phyloP scores from a whole-genome alignment of 768 basidiomycete species.

The Kockovaella imperatae region DNA sequence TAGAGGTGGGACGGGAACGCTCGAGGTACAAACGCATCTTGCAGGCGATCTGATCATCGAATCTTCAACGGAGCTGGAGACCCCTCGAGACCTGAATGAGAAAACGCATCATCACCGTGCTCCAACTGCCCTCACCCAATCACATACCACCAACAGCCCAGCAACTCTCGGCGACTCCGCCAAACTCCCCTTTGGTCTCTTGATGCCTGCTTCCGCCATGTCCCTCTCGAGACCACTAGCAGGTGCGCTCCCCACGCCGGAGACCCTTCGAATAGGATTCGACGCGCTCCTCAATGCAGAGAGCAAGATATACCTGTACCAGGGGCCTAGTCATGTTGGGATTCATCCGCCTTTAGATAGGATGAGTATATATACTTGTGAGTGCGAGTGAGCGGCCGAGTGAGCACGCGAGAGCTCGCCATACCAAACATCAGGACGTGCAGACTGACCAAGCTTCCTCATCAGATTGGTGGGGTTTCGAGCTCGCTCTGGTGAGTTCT shows the following conservation, averaged over 20 bases:
- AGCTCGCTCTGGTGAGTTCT: slow-evolving; percentile 16
- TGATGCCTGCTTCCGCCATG: slow-evolving; percentile 16
- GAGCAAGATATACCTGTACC: slow-evolving; percentile 20
- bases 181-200: slow-evolving; percentile 14
- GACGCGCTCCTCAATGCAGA: slow-evolving; percentile 22
- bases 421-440: too few species aligned
- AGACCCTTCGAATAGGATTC: slow-evolving; percentile 19
- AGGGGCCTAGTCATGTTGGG: slow-evolving; percentile 14
- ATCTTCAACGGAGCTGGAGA: too few species aligned
- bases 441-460: neutral
- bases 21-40: too few species aligned
- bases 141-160: too few species aligned
- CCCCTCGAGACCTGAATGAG: too few species aligned
- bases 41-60: too few species aligned
- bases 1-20: too few species aligned
- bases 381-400: slow-evolving; percentile 1
- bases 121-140: too few species aligned
- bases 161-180: too few species aligned
- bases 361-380: slow-evolving; percentile 23
- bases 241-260: slow-evolving; percentile 16
- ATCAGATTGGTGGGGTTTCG: slow-evolving; percentile 27
- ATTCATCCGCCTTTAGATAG: slow-evolving; percentile 17
- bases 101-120: too few species aligned
- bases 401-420: neutral
- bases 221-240: slow-evolving; percentile 20